phyloP scores from a whole-genome alignment of 2,329 filamentous ascomycete species.

The Canariomyces notabilis region DNA sequence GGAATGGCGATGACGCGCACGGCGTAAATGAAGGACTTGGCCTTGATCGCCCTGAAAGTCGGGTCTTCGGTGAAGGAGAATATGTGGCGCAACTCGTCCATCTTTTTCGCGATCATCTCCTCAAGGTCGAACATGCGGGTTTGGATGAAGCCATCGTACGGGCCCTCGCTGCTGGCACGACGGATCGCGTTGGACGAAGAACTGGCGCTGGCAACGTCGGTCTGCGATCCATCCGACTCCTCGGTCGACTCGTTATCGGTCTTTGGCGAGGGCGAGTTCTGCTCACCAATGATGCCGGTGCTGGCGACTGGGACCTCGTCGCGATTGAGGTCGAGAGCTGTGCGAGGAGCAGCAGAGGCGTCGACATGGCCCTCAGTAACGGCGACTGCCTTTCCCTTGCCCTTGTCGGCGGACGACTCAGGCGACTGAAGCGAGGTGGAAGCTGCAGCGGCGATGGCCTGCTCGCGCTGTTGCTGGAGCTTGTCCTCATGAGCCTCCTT shows the following conservation, averaged over 20 bases:
- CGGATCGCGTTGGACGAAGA: background rate
- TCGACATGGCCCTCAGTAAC: background rate
- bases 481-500: too few relatives aligned
- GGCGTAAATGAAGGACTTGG: slow-evolving; percentile 22
- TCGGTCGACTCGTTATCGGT: background rate
- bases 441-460: background rate
- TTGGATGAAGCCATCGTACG: slow-evolving; percentile 5
- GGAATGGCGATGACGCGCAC: slow-evolving; percentile 23
- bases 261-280: slow-evolving; percentile 1
- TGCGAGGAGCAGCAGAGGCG: background rate
- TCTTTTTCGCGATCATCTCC: background rate
- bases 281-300: background rate
- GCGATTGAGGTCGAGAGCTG: background rate
- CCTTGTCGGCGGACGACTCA: slow-evolving; percentile 9
- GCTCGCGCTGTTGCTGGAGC: background rate
- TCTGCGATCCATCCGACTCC: too few relatives aligned
- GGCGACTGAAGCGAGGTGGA: background rate
- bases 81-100: slow-evolving; percentile 1
- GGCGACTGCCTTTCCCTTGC: slow-evolving; percentile 8
- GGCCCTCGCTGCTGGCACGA: background rate
- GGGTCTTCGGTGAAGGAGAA: slow-evolving; percentile 8
- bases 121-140: slow-evolving; percentile 2
- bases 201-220: background rate
- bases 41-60: slow-evolving; percentile 11
- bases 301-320: background rate